Evolutionary conservation across 148 eudicot genomes (phyloP).

Genomic region (Cornus florida): DNA sequence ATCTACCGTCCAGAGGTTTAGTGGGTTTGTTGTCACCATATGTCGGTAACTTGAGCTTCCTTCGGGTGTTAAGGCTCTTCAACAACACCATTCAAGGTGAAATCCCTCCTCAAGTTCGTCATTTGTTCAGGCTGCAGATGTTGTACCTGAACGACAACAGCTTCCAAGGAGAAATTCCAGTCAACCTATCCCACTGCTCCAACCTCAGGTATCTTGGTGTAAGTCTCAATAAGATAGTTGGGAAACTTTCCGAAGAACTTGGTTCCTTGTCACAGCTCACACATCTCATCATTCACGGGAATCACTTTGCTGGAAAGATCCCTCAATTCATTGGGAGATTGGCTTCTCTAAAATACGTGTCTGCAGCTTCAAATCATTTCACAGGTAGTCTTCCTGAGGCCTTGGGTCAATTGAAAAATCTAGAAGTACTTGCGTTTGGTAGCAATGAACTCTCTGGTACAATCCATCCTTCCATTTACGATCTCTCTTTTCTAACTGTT

Average conservation of each 20-base stretch:
- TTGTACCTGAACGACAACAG: neutral
- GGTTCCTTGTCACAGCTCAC: constrained; percentile 2
- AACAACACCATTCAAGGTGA: neutral
- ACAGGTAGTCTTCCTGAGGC: neutral
- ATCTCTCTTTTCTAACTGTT: neutral
- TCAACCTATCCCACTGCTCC: constrained; percentile 7
- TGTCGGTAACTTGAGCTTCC: constrained; percentile 31
- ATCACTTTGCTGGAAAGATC: neutral
- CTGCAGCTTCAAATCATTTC: neutral
- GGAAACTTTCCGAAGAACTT: neutral
- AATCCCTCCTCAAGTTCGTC: constrained; percentile 14
- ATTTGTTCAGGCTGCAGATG: neutral
- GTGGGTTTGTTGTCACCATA: constrained; percentile 22
- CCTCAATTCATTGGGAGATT: neutral
- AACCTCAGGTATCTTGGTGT: neutral
- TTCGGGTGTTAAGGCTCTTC: neutral
- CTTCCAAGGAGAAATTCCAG: constrained; percentile 19
- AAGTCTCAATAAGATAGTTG: constrained; percentile 1
- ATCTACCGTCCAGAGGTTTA: constrained; percentile 1
- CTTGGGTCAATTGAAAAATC: neutral
- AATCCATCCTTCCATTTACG: neutral
- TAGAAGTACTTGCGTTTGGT: neutral
- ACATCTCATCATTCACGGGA: neutral
- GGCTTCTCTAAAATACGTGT: neutral
- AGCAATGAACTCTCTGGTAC: neutral